phyloP scores from a whole-genome alignment of 345 rosid genomes.

The Brassica rapa region DNA sequence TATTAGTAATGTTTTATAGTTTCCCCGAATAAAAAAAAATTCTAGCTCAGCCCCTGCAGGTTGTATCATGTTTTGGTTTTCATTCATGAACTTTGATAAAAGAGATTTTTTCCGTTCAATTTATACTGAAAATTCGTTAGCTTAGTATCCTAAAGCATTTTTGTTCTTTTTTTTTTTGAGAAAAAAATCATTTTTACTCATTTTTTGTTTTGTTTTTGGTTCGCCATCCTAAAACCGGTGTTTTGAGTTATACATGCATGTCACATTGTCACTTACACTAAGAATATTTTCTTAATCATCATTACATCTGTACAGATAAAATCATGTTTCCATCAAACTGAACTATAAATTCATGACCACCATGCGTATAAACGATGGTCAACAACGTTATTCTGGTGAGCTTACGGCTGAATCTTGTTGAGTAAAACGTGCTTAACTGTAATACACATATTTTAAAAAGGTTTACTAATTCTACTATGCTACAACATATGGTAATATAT shows the following conservation, averaged over 20 bases:
- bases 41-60: neutral
- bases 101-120: neutral
- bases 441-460: neutral
- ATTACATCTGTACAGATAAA: neutral
- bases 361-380: neutral
- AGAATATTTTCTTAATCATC: neutral
- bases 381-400: neutral
- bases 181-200: neutral
- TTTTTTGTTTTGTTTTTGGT: neutral
- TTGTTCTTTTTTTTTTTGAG: neutral
- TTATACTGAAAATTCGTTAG: neutral
- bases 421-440: neutral
- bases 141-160: neutral
- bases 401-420: neutral
- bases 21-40: neutral
- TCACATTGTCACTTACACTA: neutral
- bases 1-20: neutral
- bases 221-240: neutral
- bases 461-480: neutral
- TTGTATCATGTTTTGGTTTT: slow-evolving; percentile 16
- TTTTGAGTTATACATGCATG: slow-evolving; percentile 2
- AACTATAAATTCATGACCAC: neutral
- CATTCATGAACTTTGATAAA: neutral
- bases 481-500: neutral
- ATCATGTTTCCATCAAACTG: neutral